phyloP scores from a whole-genome alignment of 768 basidiomycete species.

The Hypholoma sublateritium region DNA sequence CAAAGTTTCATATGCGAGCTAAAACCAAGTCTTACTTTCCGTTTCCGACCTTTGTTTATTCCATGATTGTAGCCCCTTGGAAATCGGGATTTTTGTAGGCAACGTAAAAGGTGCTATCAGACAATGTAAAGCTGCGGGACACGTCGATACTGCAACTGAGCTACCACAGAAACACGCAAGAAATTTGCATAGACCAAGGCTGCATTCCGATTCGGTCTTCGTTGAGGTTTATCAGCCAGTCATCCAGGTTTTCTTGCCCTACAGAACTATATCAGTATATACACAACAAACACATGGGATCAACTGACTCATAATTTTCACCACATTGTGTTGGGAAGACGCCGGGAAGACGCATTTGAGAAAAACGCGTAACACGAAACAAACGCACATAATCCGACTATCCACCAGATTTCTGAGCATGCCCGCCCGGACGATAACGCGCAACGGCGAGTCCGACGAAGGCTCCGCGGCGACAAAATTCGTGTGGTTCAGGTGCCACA shows the following conservation, averaged over 20 bases:
- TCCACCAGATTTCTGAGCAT: constrained; percentile 74
- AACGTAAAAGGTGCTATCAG: no score
- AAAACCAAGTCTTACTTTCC: no score
- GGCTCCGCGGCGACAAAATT: constrained; percentile 60
- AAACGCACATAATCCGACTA: constrained; percentile 75
- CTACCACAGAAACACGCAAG: no score
- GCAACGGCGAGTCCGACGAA: constrained; percentile 68
- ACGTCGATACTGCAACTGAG: no score
- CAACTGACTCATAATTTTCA: constrained; percentile 68
- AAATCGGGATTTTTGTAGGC: no score
- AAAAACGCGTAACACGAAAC: constrained; percentile 53
- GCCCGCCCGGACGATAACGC: constrained; percentile 77
- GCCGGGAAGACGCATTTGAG: constrained; percentile 81
- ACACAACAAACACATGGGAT: neutral
- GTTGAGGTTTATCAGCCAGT: constrained; percentile 56
- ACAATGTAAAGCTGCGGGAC: no score
- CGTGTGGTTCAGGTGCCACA: constrained; percentile 61
- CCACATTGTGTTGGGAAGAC: constrained; percentile 62
- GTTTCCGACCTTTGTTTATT: no score
- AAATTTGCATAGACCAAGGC: no score
- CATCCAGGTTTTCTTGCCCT: constrained; percentile 73
- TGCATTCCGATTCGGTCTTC: no score
- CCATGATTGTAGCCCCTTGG: no score
- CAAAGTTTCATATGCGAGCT: no score
- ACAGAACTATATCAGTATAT: constrained; percentile 5